phyloP scores from a whole-genome alignment of 441 rosid species.

The Pelargonium australe region DNA sequence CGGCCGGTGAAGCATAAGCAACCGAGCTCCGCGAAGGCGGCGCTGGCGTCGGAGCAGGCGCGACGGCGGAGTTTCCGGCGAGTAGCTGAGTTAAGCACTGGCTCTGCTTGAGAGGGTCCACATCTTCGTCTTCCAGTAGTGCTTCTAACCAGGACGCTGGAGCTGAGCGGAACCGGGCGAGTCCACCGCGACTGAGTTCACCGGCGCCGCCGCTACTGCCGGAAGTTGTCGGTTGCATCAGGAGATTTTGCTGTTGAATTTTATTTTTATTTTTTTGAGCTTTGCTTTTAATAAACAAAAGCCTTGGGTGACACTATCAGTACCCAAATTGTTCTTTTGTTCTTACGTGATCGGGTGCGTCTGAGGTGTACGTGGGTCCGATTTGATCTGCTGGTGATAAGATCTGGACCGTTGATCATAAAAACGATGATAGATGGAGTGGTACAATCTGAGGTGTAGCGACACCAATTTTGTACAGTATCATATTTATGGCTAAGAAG shows the following conservation, averaged over 20 bases:
- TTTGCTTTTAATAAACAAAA: background rate
- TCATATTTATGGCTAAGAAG: background rate
- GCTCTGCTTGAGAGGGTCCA: conserved; percentile 50
- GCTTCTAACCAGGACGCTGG: conserved; percentile 78
- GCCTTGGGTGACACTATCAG: conserved; percentile 2
- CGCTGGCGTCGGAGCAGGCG: conserved; percentile 10
- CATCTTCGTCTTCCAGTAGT: conserved; percentile 62
- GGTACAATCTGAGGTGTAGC: background rate
- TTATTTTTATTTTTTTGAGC: background rate
- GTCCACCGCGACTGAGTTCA: conserved; percentile 43
- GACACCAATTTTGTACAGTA: no score
- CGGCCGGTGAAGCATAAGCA: conserved; percentile 18
- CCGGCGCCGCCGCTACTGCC: conserved; percentile 40
- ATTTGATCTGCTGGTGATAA: background rate
- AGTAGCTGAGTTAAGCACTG: conserved; percentile 55
- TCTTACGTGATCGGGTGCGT: background rate
- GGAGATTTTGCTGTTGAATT: background rate
- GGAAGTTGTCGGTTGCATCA: conserved; percentile 50
- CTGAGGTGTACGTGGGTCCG: background rate
- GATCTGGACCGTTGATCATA: background rate
- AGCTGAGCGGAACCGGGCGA: conserved; percentile 63
- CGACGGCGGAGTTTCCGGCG: conserved; percentile 12
- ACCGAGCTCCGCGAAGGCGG: conserved; percentile 17
- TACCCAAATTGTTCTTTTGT: background rate
- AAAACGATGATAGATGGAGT: background rate